A percentile compares a stretch with the other conserved stretches of the same genome.
Conservation (phyloP, 768 basidiomycete species). For the Phanerochaete sordida region DNA sequence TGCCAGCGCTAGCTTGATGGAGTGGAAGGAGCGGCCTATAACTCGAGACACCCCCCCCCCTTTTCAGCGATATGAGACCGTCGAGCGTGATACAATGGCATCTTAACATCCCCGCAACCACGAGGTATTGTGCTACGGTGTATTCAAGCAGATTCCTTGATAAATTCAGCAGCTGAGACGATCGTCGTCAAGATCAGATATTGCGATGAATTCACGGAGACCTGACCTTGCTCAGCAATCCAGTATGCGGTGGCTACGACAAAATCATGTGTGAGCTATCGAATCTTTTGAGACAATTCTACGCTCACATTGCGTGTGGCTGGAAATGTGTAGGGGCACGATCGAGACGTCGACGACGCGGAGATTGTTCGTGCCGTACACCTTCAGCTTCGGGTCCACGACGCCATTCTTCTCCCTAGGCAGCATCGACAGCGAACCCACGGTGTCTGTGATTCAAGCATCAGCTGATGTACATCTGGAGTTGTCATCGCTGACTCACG, state of each 20-base stretch:
- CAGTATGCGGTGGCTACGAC: neutral
- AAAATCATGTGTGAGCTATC: conserved; percentile 5
- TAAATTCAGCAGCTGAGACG: no score
- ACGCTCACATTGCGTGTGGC: conserved; percentile 9
- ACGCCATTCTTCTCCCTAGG: conserved; percentile 49
- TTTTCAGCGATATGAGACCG: no score
- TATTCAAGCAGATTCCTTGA: neutral
- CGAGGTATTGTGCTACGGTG: no score
- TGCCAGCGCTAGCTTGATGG: no score
- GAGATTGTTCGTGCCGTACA: conserved; percentile 40
- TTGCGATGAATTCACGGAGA: no score
- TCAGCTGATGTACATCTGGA: neutral
- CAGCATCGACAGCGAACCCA: conserved; percentile 51
- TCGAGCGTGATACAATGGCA: no score
- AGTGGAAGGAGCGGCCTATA: no score
- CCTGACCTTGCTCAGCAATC: conserved; percentile 14
- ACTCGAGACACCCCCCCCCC: no score
- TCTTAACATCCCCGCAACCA: no score
- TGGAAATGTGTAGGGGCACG: neutral
- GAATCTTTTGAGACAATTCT: neutral
- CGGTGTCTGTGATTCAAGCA: conserved; percentile 32
- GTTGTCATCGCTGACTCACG: conserved; percentile 11
- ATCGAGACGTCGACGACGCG: conserved; percentile 45
- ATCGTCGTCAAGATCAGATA: no score
- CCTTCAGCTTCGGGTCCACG: conserved; percentile 40